Evolutionary conservation across 768 basidiomycete genomes (phyloP).

Genomic region (Leccinum imitatum): DNA sequence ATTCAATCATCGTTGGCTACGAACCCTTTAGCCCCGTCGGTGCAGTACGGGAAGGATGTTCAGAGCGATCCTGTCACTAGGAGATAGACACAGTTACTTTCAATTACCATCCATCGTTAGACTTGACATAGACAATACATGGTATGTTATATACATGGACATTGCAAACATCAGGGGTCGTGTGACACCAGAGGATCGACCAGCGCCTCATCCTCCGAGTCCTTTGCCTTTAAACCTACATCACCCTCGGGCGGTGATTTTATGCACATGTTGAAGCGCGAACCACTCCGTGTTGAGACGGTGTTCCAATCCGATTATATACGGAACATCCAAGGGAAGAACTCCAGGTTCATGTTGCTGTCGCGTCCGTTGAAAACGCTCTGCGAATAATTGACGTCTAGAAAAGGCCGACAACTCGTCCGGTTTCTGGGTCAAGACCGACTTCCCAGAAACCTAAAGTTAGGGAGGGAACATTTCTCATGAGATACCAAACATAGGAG

Average conservation of each 20-base stretch:
- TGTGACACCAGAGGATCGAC: not conserved
- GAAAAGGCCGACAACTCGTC: slow-evolving; percentile 85
- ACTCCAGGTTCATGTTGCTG: slow-evolving; percentile 5
- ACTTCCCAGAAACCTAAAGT: slow-evolving; percentile 84
- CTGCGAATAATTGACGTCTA: slow-evolving; percentile 31
- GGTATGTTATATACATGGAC: slow-evolving; percentile 11
- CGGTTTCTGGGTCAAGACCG: slow-evolving; percentile 73
- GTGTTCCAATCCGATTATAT: slow-evolving; percentile 14
- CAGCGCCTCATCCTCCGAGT: not conserved
- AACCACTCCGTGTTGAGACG: slow-evolving; percentile 41
- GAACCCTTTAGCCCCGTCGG: not conserved
- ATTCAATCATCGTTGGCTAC: slow-evolving; percentile 34
- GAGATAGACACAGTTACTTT: not conserved
- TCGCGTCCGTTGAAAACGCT: slow-evolving; percentile 23
- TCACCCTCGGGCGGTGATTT: slow-evolving; percentile 5
- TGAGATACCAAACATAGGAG: slow-evolving; percentile 12
- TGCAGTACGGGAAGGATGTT: not conserved
- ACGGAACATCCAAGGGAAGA: slow-evolving; percentile 25
- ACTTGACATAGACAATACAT: slow-evolving; percentile 7
- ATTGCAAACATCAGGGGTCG: slow-evolving; percentile 4
- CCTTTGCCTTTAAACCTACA: slow-evolving; percentile 16
- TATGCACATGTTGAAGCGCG: slow-evolving; percentile 42
- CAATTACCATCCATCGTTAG: not conserved
- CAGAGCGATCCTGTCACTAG: slow-evolving; percentile 6
- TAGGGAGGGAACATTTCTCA: slow-evolving; percentile 4